Percentiles rank a stretch among this genome's conserved stretches.
Evolutionary conservation across 805 yeast species (phyloP).

Genomic region (Maudiozyma serrabonitensis): DNA sequence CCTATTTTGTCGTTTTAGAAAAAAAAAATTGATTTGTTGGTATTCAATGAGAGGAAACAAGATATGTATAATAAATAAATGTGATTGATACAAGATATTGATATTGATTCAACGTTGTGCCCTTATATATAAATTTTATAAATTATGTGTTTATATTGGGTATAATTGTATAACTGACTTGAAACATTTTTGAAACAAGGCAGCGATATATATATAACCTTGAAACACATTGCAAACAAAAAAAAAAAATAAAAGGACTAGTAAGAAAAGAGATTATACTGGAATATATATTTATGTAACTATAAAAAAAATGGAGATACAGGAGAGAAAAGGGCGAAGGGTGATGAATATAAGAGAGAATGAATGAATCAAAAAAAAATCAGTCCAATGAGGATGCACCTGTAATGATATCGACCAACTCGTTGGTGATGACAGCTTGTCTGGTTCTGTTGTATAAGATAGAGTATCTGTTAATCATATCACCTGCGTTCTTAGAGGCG

Average conservation of each 20-base stretch:
- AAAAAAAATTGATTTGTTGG: background rate
- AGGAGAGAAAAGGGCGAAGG: too few relatives aligned
- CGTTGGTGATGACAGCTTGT: conserved; percentile 94
- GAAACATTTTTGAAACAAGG: background rate
- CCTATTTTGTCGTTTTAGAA: background rate
- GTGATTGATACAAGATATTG: too few relatives aligned
- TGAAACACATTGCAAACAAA: background rate
- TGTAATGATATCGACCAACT: conserved; percentile 97
- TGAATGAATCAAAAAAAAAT: conserved; percentile 3
- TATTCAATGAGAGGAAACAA: too few relatives aligned
- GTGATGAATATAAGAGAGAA: too few relatives aligned
- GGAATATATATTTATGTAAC: background rate
- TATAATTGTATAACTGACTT: background rate
- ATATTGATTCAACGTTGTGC: too few relatives aligned
- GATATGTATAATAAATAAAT: too few relatives aligned
- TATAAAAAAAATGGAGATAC: too few relatives aligned
- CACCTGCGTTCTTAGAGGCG: conserved; percentile 99
- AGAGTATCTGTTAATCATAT: conserved; percentile 92
- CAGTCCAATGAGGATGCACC: conserved; percentile 99
- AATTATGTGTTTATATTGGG: too few relatives aligned
- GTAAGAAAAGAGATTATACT: background rate
- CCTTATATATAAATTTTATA: too few relatives aligned
- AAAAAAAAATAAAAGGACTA: background rate
- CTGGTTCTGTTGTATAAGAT: conserved; percentile 98
- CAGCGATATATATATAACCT: background rate